Evolutionary conservation across 495 filamentous ascomycete genomes (phyloP), one percentile per base, ranked within the genome.

Genomic region (Hypoxylon cercidicola): DNA sequence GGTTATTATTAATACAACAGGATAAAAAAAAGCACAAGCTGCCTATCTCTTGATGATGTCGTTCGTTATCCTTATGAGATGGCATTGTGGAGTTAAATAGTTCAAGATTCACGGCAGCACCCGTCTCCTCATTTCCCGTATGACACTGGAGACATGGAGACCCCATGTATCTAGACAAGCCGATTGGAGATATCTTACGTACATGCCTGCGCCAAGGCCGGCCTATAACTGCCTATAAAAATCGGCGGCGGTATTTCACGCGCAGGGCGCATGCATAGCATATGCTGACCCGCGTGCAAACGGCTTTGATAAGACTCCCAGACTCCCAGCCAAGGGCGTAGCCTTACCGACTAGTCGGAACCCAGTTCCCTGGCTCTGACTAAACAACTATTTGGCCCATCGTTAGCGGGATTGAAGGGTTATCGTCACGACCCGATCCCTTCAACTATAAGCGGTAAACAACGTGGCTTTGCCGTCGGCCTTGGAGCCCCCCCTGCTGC

Each of bases 261-360:
- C 64, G 64, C 25, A 62, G 25, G 20, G 39, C 39, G 5, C n/a
- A 41, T 28, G 4, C 16, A n/a, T n/a, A n/a, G 7, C 7, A 7
- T 7, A 28, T 20, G 56, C 50, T 61, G 60, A 62, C 64, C 20
- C 35, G 13, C 23, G 16, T 32, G 20, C 1, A 25, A 4, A 52
- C 19, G 19, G 7, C n/a, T 16, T 41, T 25, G 57, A 62, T 62
- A 58, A 62, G 51, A 52, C 52, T 67, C 34, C 34, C 44, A 43
- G 28, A n/a, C n/a, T n/a, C n/a, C n/a, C n/a, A n/a, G n/a, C 53
- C 23, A 54, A 61, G 53, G 52, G 57, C 58, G 53, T 45, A 58
- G 41, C 47, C 35, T 48, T 49, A 68, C 49, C 54, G 43, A 54
- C 48, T 54, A 44, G 53, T 62, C 25, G 45, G 63, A 9, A 55